Evolutionary conservation across 371 early-diverging fungal genomes (phyloP).

Genomic region (Rhizopus delemar): DNA sequence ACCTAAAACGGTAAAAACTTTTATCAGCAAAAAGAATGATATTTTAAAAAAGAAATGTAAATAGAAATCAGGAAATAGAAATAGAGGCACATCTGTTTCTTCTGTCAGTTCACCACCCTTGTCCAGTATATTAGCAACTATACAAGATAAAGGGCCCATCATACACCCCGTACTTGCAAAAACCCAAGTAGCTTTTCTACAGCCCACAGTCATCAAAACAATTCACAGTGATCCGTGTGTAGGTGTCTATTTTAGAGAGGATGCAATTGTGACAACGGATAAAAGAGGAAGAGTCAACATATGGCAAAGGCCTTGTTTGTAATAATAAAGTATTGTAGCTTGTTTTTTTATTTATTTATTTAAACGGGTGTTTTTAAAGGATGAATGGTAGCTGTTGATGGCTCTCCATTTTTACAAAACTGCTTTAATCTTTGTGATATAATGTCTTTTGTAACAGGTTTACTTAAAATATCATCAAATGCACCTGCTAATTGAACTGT

Average conservation of each 20-base stretch:
- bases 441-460: slow-evolving; percentile 72
- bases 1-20: slow-evolving; percentile 64
- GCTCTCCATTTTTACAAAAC: slow-evolving; percentile 31
- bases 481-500: slow-evolving; percentile 55
- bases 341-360: not conserved
- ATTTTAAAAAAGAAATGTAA: not conserved
- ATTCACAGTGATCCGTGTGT: slow-evolving; percentile 77
- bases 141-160: slow-evolving; percentile 26
- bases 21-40: not conserved
- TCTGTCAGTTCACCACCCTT: slow-evolving; percentile 31
- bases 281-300: slow-evolving; percentile 76
- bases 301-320: slow-evolving; percentile 75
- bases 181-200: slow-evolving; percentile 75
- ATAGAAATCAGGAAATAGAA: slow-evolving; percentile 31
- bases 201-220: slow-evolving; percentile 74
- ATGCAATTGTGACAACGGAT: slow-evolving; percentile 83
- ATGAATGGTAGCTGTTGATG: not conserved
- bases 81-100: slow-evolving; percentile 46
- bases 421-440: slow-evolving; percentile 53
- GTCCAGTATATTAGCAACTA: slow-evolving; percentile 26
- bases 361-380: not conserved
- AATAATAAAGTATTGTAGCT: not conserved
- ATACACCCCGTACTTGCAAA: slow-evolving; percentile 68
- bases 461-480: slow-evolving; percentile 75
- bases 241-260: slow-evolving; percentile 78